Conservation (phyloP, 768 basidiomycete species). For the Boletus reticuloceps region DNA sequence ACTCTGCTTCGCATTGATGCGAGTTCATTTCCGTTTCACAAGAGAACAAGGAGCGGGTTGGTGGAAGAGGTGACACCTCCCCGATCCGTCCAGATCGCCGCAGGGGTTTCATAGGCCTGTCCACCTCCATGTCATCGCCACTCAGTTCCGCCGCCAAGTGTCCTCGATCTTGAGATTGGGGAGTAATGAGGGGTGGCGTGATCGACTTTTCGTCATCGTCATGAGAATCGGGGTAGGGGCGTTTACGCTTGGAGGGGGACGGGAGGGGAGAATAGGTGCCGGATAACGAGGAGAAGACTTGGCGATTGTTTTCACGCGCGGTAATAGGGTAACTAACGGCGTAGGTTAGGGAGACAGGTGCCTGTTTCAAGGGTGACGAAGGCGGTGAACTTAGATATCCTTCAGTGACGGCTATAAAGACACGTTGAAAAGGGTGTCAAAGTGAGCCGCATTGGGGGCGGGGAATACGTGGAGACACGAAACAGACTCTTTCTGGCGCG, state of each 20-base stretch:
- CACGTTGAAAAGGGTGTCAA: constrained; percentile 22
- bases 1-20: constrained; percentile 22
- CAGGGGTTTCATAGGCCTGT: constrained; percentile 37
- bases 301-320: constrained; percentile 54
- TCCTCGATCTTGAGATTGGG: constrained; percentile 24
- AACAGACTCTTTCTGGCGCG: constrained; percentile 61
- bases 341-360: constrained; percentile 19
- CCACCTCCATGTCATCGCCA: constrained; percentile 29
- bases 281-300: constrained; percentile 41
- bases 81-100: constrained; percentile 32
- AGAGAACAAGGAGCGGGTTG: constrained; percentile 22
- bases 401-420: constrained; percentile 52
- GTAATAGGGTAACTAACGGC: constrained; percentile 45
- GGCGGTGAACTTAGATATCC: constrained; percentile 53
- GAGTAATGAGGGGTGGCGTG: constrained; percentile 12
- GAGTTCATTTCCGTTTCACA: constrained; percentile 34
- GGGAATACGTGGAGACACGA: constrained; percentile 14
- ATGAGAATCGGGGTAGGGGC: constrained; percentile 20
- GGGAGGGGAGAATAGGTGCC: constrained; percentile 31
- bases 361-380: constrained; percentile 30
- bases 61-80: constrained; percentile 25
- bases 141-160: constrained; percentile 21
- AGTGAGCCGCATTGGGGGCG: constrained; percentile 27
- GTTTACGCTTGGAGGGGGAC: constrained; percentile 39
- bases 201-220: constrained; percentile 20